Evolutionary conservation across 2,329 filamentous ascomycete species (phyloP).

Genomic region (Ophiostoma sp.): DNA sequence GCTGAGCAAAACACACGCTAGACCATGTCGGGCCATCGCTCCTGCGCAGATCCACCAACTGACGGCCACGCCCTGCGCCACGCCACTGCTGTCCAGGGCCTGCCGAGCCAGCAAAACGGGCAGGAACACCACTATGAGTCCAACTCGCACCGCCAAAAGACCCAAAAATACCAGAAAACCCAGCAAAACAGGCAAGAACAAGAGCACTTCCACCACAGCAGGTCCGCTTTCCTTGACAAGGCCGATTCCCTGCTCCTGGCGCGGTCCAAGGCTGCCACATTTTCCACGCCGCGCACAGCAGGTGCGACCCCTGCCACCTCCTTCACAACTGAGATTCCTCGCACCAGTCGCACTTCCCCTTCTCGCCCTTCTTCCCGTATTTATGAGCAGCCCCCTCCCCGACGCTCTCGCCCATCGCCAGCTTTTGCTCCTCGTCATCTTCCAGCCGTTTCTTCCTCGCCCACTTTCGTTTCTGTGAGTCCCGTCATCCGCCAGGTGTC

Average conservation of each 20-base stretch:
- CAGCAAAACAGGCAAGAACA: not conserved
- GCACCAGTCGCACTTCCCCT: not conserved
- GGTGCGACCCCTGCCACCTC: conserved; percentile 10
- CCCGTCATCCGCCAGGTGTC: not conserved
- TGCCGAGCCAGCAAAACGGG: conserved; percentile 1
- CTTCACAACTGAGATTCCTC: not conserved
- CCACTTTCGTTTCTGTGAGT: not conserved
- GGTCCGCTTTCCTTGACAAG: conserved; percentile 20
- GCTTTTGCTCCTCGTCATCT: conserved; percentile 18
- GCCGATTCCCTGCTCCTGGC: conserved; percentile 23
- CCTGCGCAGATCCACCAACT: conserved; percentile 18
- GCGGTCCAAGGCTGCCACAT: conserved; percentile 19
- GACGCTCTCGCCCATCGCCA: conserved; percentile 19
- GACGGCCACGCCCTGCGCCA: conserved; percentile 27
- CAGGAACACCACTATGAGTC: not conserved
- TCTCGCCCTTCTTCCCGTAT: conserved; percentile 18
- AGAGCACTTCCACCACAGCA: conserved; percentile 14
- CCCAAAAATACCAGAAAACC: not conserved
- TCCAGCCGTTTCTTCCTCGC: conserved; percentile 9
- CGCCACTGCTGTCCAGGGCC: conserved; percentile 18
- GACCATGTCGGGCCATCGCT: conserved; percentile 23
- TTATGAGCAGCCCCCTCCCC: conserved; percentile 17
- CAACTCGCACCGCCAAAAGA: not conserved
- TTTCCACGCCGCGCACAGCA: conserved; percentile 13
- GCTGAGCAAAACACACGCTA: conserved; percentile 28